These are phyloP conservation scores for Tetradesmus obliquus DNA, from an alignment of 139 green algal genomes.

Conservation along the genomic window DNA sequence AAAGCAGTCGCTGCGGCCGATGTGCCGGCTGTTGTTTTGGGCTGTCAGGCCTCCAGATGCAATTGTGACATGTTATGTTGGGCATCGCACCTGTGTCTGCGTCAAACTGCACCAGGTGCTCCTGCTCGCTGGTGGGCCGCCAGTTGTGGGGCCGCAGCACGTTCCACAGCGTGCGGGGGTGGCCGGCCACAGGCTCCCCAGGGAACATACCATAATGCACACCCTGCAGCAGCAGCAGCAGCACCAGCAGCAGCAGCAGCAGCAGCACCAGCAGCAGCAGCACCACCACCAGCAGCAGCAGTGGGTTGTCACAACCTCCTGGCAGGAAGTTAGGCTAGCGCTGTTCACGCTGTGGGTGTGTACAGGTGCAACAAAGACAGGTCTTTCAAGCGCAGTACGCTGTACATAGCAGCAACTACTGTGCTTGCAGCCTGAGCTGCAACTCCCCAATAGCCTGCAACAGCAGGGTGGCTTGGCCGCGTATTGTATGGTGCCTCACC, in stretches of 20 bases:
- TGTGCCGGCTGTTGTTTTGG: not conserved
- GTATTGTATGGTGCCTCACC: slow-evolving; percentile 31
- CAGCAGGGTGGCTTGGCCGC: not conserved
- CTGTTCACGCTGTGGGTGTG: not conserved
- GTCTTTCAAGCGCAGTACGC: not conserved
- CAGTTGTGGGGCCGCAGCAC: slow-evolving; percentile 82
- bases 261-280: not conserved
- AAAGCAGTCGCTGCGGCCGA: too few species aligned
- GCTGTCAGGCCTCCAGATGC: not conserved
- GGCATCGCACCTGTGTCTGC: slow-evolving; percentile 52
- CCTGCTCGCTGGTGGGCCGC: slow-evolving; percentile 58
- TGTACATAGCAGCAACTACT: not conserved
- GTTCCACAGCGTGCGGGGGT: slow-evolving; percentile 64
- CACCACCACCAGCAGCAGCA: too few species aligned
- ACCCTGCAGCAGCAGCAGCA: slow-evolving; percentile 53
- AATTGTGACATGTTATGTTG: not conserved
- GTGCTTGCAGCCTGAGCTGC: not conserved
- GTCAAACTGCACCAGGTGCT: slow-evolving; percentile 77
- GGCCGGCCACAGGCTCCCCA: slow-evolving; percentile 27
- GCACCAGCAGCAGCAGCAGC: not conserved
- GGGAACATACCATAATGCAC: slow-evolving; percentile 82
- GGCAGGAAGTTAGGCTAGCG: not conserved
- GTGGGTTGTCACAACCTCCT: not conserved
- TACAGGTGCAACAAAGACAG: not conserved
- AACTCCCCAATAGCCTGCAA: not conserved